These are phyloP conservation scores for Elsinoe necatrix DNA, from an alignment of 2,329 filamentous ascomycete genomes.

Conservation along the genomic window DNA sequence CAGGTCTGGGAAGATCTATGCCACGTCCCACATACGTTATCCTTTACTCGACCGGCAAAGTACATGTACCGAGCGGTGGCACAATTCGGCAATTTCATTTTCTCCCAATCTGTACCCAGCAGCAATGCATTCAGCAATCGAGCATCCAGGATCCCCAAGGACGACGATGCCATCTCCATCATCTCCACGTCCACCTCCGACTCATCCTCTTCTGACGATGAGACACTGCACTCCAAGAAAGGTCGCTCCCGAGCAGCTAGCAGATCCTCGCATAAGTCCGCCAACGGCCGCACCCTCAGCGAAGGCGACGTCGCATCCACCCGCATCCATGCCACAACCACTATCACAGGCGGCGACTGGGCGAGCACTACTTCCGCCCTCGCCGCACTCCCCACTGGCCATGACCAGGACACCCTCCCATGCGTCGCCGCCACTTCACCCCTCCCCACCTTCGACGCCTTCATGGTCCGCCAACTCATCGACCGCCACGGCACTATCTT, in stretches of 20 bases:
- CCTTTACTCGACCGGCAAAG: slow-evolving; percentile 91
- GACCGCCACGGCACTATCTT: slow-evolving; percentile 68
- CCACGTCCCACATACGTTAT: slow-evolving; percentile 85
- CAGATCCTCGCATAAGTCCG: slow-evolving; percentile 6
- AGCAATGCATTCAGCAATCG: slow-evolving; percentile 62
- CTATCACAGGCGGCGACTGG: slow-evolving; percentile 14
- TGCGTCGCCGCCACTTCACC: slow-evolving; percentile 64
- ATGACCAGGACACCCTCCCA: slow-evolving; percentile 51
- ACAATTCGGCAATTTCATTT: slow-evolving; percentile 78
- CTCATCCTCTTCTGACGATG: slow-evolving; percentile 27
- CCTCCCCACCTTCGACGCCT: slow-evolving; percentile 65
- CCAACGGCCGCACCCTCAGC: background rate
- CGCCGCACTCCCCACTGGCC: slow-evolving; percentile 16
- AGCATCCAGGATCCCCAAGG: slow-evolving; percentile 64
- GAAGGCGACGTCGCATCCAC: slow-evolving; percentile 18
- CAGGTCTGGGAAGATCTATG: slow-evolving; percentile 96
- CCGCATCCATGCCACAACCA: slow-evolving; percentile 29
- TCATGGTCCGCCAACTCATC: slow-evolving; percentile 89
- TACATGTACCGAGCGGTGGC: slow-evolving; percentile 90
- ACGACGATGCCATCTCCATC: slow-evolving; percentile 68
- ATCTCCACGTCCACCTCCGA: slow-evolving; percentile 52
- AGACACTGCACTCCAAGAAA: slow-evolving; percentile 15
- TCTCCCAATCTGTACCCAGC: slow-evolving; percentile 43
- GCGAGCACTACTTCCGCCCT: slow-evolving; percentile 18
- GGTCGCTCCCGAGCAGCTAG: slow-evolving; percentile 13